Evolutionary conservation across 169 alveolate genomes (phyloP).

Genomic region (Eimeria tenella): DNA sequence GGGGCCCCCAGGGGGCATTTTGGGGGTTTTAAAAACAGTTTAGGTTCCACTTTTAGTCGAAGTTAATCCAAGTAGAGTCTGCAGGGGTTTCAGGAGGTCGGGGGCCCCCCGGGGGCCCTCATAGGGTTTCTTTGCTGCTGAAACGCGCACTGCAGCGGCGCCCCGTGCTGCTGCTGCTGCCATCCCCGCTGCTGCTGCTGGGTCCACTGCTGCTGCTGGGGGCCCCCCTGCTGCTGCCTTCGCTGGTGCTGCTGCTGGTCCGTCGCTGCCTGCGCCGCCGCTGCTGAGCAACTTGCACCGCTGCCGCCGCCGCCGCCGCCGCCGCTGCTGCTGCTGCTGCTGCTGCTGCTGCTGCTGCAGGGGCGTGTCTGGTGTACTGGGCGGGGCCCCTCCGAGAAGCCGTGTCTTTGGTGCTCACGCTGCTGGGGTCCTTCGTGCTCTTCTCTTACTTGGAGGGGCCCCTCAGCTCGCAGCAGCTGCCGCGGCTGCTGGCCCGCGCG

Average conservation of each 20-base stretch:
- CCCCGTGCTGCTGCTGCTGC: not conserved
- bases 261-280: not conserved
- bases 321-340: conserved; percentile 36
- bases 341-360: conserved; percentile 57
- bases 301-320: not conserved
- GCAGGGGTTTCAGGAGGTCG: no score
- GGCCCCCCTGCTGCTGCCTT: not conserved
- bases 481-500: not conserved
- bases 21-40: no score
- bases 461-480: not conserved
- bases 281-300: no score
- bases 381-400: not conserved
- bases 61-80: no score
- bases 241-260: not conserved
- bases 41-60: no score
- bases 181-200: no score
- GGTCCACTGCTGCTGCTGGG: not conserved
- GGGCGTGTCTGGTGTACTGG: conserved; percentile 17
- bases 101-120: no score
- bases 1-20: no score
- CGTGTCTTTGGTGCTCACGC: conserved; percentile 18
- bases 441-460: not conserved
- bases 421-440: not conserved
- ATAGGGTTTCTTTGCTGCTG: no score
- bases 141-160: no score